A percentile compares a stretch with the other conserved stretches of the same genome.
phyloP scores from a whole-genome alignment of 129 eudicot species.

The Pittosporum tobira region DNA sequence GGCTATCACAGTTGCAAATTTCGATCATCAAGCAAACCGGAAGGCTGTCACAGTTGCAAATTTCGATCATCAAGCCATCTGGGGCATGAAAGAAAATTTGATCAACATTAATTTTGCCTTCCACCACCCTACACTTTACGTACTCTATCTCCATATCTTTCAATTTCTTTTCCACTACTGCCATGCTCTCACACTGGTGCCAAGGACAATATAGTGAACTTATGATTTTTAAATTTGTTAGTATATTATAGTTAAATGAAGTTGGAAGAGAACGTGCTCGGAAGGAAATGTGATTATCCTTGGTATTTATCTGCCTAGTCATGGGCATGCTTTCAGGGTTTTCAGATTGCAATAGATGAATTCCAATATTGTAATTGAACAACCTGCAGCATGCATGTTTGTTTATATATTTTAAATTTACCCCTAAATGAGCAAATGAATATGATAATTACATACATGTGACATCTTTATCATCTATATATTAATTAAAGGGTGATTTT shows the following conservation, averaged over 20 bases:
- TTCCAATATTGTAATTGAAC: constrained; percentile 23
- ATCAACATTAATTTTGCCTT: constrained; percentile 18
- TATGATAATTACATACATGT: no score
- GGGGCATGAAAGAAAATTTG: constrained; percentile 26
- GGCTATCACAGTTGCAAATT: constrained; percentile 23
- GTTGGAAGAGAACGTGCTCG: constrained; percentile 12
- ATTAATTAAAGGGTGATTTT: no score
- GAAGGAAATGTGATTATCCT: constrained; percentile 25
- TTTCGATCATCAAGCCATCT: constrained; percentile 23
- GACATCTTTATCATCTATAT: no score
- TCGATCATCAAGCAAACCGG: constrained; percentile 24
- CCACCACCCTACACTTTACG: constrained; percentile 13
- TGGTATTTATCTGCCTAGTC: constrained; percentile 17
- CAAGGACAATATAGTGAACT: neutral
- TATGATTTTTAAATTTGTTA: no score
- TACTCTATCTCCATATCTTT: constrained; percentile 18
- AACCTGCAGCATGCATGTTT: constrained; percentile 22
- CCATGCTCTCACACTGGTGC: constrained; percentile 22
- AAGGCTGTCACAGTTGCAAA: constrained; percentile 21
- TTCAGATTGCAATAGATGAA: constrained; percentile 25
- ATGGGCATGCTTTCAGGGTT: constrained; percentile 12
- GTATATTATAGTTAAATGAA: no score
- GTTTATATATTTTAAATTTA: neutral
- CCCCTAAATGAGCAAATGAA: neutral
- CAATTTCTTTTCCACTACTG: constrained; percentile 16